A percentile compares a stretch with the other conserved stretches of the same genome.
Evolutionary conservation across 805 yeast genomes (phyloP).

Genomic region (Sungouiella blattae): DNA sequence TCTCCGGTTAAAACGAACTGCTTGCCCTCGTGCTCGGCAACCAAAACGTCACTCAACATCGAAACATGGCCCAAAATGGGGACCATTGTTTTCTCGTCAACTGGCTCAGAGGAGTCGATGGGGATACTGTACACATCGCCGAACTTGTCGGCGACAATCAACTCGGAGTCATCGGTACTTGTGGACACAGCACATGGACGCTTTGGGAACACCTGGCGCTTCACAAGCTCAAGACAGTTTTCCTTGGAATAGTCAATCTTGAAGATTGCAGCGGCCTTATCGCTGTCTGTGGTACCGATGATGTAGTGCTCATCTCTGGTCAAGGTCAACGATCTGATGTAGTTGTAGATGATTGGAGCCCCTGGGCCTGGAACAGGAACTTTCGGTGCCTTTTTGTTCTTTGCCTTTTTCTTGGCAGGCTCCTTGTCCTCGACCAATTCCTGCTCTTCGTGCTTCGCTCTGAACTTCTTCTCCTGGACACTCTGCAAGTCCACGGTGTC

Average conservation of each 20-base stretch:
- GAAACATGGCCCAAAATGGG: conserved; percentile 96
- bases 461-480: conserved; percentile 42
- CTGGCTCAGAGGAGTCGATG: conserved; percentile 33
- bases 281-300: conserved; percentile 74
- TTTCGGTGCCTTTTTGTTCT: conserved; percentile 14
- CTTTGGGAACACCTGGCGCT: conserved; percentile 80
- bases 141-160: conserved; percentile 87
- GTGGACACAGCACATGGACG: conserved; percentile 84
- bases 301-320: conserved; percentile 50
- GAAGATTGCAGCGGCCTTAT: conserved; percentile 73
- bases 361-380: conserved; percentile 44
- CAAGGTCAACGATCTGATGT: conserved; percentile 61
- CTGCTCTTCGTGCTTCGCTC: conserved; percentile 22
- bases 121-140: conserved; percentile 83
- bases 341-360: conserved; percentile 63
- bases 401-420: conserved; percentile 9
- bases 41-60: conserved; percentile 77
- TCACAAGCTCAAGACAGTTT: conserved; percentile 48
- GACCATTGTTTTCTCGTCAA: conserved; percentile 41
- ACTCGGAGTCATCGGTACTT: conserved; percentile 44
- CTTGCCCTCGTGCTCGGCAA: conserved; percentile 39
- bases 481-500: conserved; percentile 56
- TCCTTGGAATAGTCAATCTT: conserved; percentile 32
- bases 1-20: conserved; percentile 73
- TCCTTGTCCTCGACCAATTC: conserved; percentile 11